Conservation (phyloP, 345 rosid genomes). For the Murraya paniculata region DNA sequence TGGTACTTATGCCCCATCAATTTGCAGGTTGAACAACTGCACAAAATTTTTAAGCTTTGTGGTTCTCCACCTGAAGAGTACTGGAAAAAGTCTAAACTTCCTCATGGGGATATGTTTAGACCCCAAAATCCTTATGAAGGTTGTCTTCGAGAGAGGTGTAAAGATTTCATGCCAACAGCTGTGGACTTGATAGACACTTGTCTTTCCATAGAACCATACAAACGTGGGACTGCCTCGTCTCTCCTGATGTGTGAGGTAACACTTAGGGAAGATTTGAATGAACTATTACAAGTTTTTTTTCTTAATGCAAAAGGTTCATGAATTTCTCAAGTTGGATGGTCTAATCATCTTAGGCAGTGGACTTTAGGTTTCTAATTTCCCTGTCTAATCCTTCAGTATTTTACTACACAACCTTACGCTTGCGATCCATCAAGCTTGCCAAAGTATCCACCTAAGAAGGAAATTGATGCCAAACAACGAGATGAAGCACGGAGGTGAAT, state of each 20-base stretch:
- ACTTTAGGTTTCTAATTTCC: neutral
- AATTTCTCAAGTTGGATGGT: neutral
- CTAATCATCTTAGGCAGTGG: neutral
- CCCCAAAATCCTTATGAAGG: conserved; percentile 62
- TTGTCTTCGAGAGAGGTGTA: conserved; percentile 51
- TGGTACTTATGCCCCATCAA: neutral
- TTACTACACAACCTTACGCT: conserved; percentile 55
- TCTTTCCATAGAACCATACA: conserved; percentile 59
- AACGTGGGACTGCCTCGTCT: conserved; percentile 74
- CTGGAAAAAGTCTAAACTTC: conserved; percentile 58
- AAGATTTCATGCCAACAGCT: conserved; percentile 45
- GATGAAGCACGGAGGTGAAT: conserved; percentile 58
- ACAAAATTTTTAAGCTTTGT: conserved; percentile 71
- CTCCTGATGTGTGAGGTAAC: conserved; percentile 60
- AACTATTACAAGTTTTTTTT: neutral
- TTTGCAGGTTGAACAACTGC: conserved; percentile 71
- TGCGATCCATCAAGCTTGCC: conserved; percentile 74
- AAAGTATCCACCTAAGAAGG: conserved; percentile 73
- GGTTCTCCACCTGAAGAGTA: conserved; percentile 74
- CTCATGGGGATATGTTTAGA: conserved; percentile 60
- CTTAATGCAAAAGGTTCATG: neutral
- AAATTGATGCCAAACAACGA: conserved; percentile 68
- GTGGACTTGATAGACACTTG: conserved; percentile 52
- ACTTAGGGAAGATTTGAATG: neutral
- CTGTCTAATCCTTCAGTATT: conserved; percentile 39